phyloP scores from a whole-genome alignment of 2,329 filamentous ascomycete genomes.

The Tolypocladium amazonense region DNA sequence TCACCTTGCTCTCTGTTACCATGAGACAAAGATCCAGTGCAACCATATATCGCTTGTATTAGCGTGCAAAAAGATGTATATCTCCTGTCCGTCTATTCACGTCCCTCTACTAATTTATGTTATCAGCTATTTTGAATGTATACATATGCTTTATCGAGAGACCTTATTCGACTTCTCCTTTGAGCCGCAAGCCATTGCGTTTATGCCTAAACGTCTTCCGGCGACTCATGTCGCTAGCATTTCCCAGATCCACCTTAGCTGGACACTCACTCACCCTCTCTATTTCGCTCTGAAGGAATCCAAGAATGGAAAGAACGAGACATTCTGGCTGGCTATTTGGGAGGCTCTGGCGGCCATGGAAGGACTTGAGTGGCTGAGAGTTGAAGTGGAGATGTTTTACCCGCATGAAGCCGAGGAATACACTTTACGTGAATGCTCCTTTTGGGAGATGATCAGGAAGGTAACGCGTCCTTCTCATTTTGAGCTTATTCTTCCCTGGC shows the following conservation, averaged over 20 bases:
- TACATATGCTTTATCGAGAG: slow-evolving; percentile 6
- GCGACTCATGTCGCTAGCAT: neutral
- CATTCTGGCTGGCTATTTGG: slow-evolving; percentile 6
- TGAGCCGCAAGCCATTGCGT: neutral
- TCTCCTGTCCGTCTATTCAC: slow-evolving; percentile 1
- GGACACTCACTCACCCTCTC: neutral
- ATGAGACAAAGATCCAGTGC: neutral
- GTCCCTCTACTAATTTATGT: slow-evolving; percentile 3
- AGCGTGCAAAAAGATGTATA: slow-evolving; percentile 8
- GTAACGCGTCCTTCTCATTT: slow-evolving; percentile 7
- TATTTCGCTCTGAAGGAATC: neutral
- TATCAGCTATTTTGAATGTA: slow-evolving; percentile 7
- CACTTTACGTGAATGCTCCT: slow-evolving; percentile 3
- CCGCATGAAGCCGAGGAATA: neutral
- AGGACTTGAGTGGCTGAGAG: slow-evolving; percentile 8
- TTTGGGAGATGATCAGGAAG: slow-evolving; percentile 7
- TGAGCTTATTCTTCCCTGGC: slow-evolving; percentile 7
- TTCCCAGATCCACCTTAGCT: neutral
- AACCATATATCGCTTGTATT: slow-evolving; percentile 5
- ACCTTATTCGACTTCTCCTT: slow-evolving; percentile 8
- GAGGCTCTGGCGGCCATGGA: slow-evolving; percentile 6
- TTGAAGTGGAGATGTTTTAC: slow-evolving; percentile 2
- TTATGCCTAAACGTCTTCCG: slow-evolving; percentile 2
- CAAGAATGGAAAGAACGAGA: neutral
- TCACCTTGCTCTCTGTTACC: neutral